Base-by-base conservation (phyloP, 768 basidiomycete species). In the Chalciporus sphaerocephalus region DNA sequence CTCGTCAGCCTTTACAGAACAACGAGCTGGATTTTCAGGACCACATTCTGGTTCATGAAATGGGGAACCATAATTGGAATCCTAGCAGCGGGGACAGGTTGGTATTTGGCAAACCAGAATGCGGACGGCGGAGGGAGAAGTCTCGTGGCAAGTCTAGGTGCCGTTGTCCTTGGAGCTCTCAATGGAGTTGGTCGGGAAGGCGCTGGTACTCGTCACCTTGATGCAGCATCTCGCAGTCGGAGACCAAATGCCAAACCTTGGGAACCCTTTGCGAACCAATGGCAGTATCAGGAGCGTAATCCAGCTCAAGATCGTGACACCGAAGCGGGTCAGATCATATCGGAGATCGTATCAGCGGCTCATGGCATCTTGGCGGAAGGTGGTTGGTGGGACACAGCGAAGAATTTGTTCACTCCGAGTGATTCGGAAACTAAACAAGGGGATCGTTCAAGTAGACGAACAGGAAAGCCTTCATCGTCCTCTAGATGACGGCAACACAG, bases 1-100 rank as follows among this genome's bases (percentile, higher is more conserved):
- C 71, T 92, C n/a, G 50, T 82, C 33, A 87, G 81, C 60, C 64
- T 89, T 42, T 89, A 89, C 67, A 83, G 86, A 48, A 90, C 89
- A 5, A 83, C 87, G 11, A 75, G 74, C 18, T 90, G 85, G 82
- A 72, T 85, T 55, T 66, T 90, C 51, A 76, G 85, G 48, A 79
- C 78, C 25, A 69, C 67, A 21, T 62, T 88, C 52, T 88, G 78
- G 73, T 75, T 87, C 56, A 60, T 86, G 56, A 92, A 92, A 66
- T 92, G 88, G 88, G 84, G 83, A 18, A 66, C 71, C 10, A 66
- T 92, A 38, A 48, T 87, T 8, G 75, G 71, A 11, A 64, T 72
- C 2, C 55, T 83, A 7, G 72, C 76, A n/a, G 81, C 75, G 6
- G 73, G 70, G 7, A 60, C 67, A 13, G 81, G 79, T 9, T 87